Base-by-base conservation (phyloP, 2,329 filamentous ascomycete species). In the Xylaria sp. region DNA sequence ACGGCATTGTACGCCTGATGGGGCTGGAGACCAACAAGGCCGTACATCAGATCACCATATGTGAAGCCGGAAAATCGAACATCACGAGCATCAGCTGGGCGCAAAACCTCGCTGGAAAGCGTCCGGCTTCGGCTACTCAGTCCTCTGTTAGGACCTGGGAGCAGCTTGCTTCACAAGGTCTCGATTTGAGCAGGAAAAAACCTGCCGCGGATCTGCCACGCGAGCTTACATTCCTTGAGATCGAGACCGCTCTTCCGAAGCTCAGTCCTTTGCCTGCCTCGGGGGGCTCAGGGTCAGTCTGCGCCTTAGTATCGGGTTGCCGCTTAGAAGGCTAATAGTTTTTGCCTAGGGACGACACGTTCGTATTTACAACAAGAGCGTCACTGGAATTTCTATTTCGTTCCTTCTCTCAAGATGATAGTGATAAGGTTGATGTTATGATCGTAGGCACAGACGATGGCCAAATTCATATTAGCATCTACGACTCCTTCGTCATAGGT, bases 401-500 rank as follows among this genome's bases (percentile, higher is more conserved):
- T 61, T 81, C 86, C 0, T 83, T 85, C 36, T 85, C 87, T 65
- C 84, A 87, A 39, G 86, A 87, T 59, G 88, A 92, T 57, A 89
- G 89, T 69, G 89, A 93, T 69, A 85, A 88, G n/a, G 89, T 96
- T 49, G 92, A 95, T 77, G 87, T 95, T 70, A 89, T 96, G 81
- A 82, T 95, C 5, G 86, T 92, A 2, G 92, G 92, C 4, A 92
- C 90, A 3, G 86, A 87, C 63, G 86, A 92, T 69, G 92, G 92
- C 9, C 85, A 83, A 20, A 83, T 96, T 13, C 90, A 95, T 75
- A 82, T 96, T 20, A 92, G 89, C 72, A 93, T 97, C 54, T 95
- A 95, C 77, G 92, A 97, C 77, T 94, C 92, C 5, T 93, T 97
- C 73, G 86, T 92, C 66, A 90, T 96, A 65, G 92, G 93, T 3